phyloP scores from a whole-genome alignment of 257 asterid genomes.

The Nicotiana paniculata region DNA sequence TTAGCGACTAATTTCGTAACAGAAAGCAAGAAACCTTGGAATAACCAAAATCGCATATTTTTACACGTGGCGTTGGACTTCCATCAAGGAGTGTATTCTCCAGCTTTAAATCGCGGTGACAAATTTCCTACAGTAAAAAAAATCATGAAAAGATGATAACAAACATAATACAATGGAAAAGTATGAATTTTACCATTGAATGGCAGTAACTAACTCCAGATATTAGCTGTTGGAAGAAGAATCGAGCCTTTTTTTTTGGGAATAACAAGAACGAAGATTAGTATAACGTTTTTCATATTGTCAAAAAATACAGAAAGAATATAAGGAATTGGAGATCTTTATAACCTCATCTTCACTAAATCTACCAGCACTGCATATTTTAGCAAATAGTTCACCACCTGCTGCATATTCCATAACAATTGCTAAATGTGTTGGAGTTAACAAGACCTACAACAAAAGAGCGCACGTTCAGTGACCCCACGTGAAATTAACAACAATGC shows the following conservation, averaged over 20 bases:
- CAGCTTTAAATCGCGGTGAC: constrained; percentile 39
- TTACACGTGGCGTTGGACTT: constrained; percentile 28
- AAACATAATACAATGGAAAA: neutral
- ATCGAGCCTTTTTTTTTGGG: constrained; percentile 55
- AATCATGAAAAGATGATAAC: neutral
- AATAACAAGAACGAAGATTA: neutral
- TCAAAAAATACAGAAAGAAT: neutral
- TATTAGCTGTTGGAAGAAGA: constrained; percentile 34
- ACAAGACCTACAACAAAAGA: constrained; percentile 19
- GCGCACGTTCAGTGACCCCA: neutral
- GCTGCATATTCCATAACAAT: constrained; percentile 38
- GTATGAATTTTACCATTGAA: constrained; percentile 22
- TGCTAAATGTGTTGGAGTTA: constrained; percentile 39
- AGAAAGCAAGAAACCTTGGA: constrained; percentile 17
- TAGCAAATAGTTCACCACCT: constrained; percentile 31
- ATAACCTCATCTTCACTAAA: constrained; percentile 76
- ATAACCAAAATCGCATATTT: constrained; percentile 37
- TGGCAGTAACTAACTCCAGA: constrained; percentile 40
- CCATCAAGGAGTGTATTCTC: constrained; percentile 33
- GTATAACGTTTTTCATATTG: neutral
- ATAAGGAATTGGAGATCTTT: neutral
- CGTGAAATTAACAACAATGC: neutral
- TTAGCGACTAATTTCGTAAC: neutral
- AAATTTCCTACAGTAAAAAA: constrained; percentile 16
- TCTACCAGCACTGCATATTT: constrained; percentile 27